A percentile compares a stretch with the other conserved stretches of the same genome.
These are phyloP conservation scores for Drechslera avenae DNA, from an alignment of 2,329 filamentous ascomycete genomes.

Conservation along the genomic window DNA sequence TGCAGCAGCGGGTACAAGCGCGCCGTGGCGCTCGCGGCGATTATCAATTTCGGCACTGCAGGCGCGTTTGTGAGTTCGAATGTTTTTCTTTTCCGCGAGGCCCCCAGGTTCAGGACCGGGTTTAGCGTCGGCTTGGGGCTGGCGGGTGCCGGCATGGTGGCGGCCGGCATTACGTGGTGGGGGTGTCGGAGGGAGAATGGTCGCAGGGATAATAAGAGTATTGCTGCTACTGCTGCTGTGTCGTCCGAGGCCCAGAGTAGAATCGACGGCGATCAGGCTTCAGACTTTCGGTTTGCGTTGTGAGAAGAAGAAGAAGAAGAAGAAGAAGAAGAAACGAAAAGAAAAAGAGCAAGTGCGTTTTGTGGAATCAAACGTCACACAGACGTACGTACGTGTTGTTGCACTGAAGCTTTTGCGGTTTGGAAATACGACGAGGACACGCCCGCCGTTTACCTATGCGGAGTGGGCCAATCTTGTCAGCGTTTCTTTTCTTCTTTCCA, in stretches of 20 bases:
- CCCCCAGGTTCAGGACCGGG: conserved; percentile 32
- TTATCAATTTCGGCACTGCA: conserved; percentile 55
- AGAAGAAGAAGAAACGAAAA: too few relatives aligned
- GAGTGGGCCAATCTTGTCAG: too few relatives aligned
- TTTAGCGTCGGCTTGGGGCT: conserved; percentile 39
- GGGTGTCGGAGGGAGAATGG: conserved; percentile 59
- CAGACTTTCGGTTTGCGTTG: conserved; percentile 55
- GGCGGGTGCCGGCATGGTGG: conserved; percentile 43
- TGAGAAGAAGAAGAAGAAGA: background rate
- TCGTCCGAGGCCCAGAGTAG: conserved; percentile 51
- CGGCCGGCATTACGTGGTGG: conserved; percentile 42
- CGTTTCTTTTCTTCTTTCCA: too few relatives aligned
- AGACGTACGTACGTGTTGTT: too few relatives aligned
- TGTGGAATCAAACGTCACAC: too few relatives aligned
- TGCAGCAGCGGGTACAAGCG: conserved; percentile 37
- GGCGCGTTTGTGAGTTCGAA: conserved; percentile 61
- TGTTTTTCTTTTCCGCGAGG: conserved; percentile 35
- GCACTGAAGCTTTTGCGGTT: too few relatives aligned
- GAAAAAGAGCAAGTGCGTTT: too few relatives aligned
- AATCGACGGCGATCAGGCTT: conserved; percentile 56
- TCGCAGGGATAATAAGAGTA: conserved; percentile 42
- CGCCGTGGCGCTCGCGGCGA: conserved; percentile 24
- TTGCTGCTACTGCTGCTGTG: too few relatives aligned
- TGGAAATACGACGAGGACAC: too few relatives aligned
- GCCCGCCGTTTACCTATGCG: too few relatives aligned